Conservation (phyloP, 1,284 basidiomycete species). For the Irpex rosettiformis region DNA sequence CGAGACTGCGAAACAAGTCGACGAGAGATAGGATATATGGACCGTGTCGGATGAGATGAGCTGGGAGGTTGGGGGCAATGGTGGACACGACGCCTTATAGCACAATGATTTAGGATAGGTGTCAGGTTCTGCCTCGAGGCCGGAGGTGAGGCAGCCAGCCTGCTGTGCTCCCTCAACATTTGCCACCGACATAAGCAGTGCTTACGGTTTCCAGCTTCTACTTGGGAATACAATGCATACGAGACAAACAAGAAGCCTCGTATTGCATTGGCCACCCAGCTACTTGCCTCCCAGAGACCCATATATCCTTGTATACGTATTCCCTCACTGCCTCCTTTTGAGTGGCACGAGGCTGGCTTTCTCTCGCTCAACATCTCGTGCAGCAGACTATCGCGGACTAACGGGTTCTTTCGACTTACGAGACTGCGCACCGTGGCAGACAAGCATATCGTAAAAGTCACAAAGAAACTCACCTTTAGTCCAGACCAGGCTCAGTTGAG, state of each 20-base stretch:
- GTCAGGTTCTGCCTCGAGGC: slow-evolving; percentile 9
- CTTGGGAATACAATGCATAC: not conserved
- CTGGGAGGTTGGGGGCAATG: too few species aligned
- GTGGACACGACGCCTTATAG: too few species aligned
- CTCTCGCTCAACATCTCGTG: too few species aligned
- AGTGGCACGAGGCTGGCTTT: too few species aligned
- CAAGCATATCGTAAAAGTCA: too few species aligned
- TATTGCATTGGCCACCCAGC: not conserved
- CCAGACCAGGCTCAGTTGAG: too few species aligned
- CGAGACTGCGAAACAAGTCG: not conserved
- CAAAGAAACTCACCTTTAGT: not conserved
- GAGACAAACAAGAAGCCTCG: not conserved
- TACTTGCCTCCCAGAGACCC: not conserved
- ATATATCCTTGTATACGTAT: not conserved
- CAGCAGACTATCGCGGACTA: too few species aligned
- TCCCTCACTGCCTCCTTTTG: not conserved
- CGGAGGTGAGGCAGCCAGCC: slow-evolving; percentile 7
- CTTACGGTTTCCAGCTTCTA: not conserved
- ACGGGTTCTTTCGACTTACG: too few species aligned
- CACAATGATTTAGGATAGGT: too few species aligned
- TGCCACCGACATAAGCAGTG: not conserved
- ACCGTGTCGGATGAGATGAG: too few species aligned
- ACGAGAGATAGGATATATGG: slow-evolving; percentile 3
- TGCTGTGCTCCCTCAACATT: not conserved
- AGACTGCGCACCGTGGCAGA: too few species aligned